Conservation (phyloP, 2,329 filamentous ascomycete species). For the Claviceps fusiformis region DNA sequence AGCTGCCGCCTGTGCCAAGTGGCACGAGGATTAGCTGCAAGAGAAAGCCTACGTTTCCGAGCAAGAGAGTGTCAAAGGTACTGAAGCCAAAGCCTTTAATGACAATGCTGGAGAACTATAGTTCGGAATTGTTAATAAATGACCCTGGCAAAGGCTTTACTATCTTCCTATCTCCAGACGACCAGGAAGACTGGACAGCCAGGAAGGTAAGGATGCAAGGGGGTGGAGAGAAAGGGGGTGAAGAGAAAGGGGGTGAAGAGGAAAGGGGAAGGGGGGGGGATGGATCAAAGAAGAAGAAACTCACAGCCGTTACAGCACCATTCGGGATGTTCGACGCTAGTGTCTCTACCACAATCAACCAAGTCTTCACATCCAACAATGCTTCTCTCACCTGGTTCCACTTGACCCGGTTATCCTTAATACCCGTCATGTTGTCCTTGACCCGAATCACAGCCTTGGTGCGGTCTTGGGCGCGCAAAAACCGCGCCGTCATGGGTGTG, state of each 20-base stretch:
- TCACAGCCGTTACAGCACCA: slow-evolving; percentile 15
- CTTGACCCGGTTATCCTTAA: slow-evolving; percentile 16
- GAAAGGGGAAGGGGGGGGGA: too few relatives aligned
- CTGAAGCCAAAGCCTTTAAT: slow-evolving; percentile 13
- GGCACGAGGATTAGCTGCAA: slow-evolving; percentile 14
- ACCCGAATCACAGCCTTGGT: slow-evolving; percentile 18
- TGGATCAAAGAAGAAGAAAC: neutral
- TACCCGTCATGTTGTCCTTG: slow-evolving; percentile 20
- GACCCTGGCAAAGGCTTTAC: neutral
- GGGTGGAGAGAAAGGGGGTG: neutral
- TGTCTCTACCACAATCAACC: slow-evolving; percentile 14
- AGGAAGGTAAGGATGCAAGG: neutral
- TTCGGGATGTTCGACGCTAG: slow-evolving; percentile 17
- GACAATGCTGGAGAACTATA: slow-evolving; percentile 15
- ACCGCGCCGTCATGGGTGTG: slow-evolving; percentile 14
- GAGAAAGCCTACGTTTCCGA: slow-evolving; percentile 10
- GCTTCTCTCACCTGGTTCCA: slow-evolving; percentile 13
- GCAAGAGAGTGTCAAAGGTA: slow-evolving; percentile 11
- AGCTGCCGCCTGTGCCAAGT: slow-evolving; percentile 10
- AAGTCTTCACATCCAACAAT: slow-evolving; percentile 13
- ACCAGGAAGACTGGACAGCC: neutral
- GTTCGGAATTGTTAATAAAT: neutral
- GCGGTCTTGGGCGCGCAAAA: slow-evolving; percentile 15
- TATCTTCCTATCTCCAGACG: neutral
- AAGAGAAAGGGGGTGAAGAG: too few relatives aligned